Evolutionary conservation across 371 early-diverging fungal species (phyloP).

Genomic region (Syncephalastrum sp.): DNA sequence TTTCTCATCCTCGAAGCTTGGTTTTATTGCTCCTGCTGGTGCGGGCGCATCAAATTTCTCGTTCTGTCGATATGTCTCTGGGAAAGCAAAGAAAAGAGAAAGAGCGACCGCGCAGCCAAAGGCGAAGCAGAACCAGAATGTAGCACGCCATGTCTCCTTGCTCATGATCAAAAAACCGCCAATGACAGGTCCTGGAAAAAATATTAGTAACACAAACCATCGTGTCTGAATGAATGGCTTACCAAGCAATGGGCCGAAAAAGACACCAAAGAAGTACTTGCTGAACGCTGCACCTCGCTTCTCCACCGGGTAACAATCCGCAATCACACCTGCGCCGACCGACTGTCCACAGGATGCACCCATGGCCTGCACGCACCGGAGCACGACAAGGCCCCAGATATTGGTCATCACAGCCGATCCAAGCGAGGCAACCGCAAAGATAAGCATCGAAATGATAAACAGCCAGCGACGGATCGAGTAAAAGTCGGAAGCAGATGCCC

Average conservation of each 20-base stretch:
- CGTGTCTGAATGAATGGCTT: not conserved
- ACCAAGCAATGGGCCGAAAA: conserved; percentile 45
- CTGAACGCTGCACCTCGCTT: conserved; percentile 28
- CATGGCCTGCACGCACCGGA: conserved; percentile 62
- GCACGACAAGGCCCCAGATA: conserved; percentile 55
- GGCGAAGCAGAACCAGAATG: conserved; percentile 60
- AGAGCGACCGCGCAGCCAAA: conserved; percentile 36
- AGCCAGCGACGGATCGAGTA: conserved; percentile 4
- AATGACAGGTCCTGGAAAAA: conserved; percentile 32
- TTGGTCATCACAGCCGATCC: conserved; percentile 60
- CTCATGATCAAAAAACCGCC: conserved; percentile 34
- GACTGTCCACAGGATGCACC: conserved; percentile 63
- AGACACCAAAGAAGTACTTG: conserved; percentile 47
- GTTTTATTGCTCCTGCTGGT: too few relatives aligned
- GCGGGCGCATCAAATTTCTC: too few relatives aligned
- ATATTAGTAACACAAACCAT: conserved; percentile 19
- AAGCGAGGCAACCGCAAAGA: conserved; percentile 62
- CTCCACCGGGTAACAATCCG: conserved; percentile 18
- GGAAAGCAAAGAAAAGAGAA: conserved; percentile 50
- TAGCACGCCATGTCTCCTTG: conserved; percentile 50
- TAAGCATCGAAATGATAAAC: conserved; percentile 35
- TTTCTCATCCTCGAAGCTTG: too few relatives aligned
- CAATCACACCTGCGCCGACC: conserved; percentile 58
- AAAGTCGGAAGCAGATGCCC: conserved; percentile 60
- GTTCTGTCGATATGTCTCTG: conserved; percentile 56